Base-by-base conservation (phyloP, 345 rosid genomes). In the Viola odorata region DNA sequence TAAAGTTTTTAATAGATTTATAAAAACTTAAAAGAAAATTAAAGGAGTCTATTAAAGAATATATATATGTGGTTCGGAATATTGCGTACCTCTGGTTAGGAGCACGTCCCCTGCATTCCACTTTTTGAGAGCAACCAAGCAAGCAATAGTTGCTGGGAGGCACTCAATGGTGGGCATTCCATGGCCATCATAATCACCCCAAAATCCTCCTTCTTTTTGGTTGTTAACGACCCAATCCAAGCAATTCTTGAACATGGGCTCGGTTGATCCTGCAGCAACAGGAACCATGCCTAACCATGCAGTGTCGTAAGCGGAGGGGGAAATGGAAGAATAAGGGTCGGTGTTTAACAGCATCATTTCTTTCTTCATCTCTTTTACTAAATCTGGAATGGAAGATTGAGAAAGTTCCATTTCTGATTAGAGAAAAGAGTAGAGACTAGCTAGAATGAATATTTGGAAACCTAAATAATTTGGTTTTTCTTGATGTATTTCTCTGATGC, bases 201-300 rank as follows among this genome's bases (percentile, higher is more conserved):
- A 85, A 23, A 40, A 78, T 41, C 91, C 88, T 16, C 78, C 77
- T 63, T 59, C 68, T 17, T 45, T 60, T 61, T 83, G 91, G 75
- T 79, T 81, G 37, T 53, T 15, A 15, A 83, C 45, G 36, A 87
- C 77, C 91, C 95, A 87, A 37, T 78, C 75, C 67, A 87, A 64
- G 74, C 82, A 83, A 40, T 12, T 63, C 63, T 61, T 54, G 63
- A 87, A 87, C 88, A 83, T 73, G 56, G 89, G 91, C 48, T 40
- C 32, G 5, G 15, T 42, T 1, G 75, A 68, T 49, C 14, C 50
- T 13, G 12, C 16, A 14, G 38, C 32, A 37, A 69, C 68, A 13
- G 82, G 81, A 39, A 85, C 61, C 84, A 85, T 77, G 50, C 82
- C 79, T 65, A 85, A 61, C 85, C 85, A 85, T 37, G 91, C 85